phyloP scores from a whole-genome alignment of 305 asterid genomes.

The Fraxinus ornus region DNA sequence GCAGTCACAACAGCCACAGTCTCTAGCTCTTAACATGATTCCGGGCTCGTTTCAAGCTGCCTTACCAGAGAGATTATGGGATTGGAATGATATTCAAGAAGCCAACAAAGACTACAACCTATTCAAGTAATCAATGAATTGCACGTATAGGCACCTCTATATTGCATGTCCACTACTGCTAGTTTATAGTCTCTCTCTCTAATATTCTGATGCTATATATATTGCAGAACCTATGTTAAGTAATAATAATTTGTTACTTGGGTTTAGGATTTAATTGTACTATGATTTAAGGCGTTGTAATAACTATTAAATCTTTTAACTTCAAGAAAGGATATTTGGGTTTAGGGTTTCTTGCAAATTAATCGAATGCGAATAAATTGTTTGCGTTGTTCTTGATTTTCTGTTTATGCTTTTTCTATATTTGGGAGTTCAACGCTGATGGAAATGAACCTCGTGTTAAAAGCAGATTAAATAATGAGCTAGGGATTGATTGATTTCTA shows the following conservation, averaged over 20 bases:
- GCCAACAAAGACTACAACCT: constrained; percentile 48
- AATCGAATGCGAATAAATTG: background rate
- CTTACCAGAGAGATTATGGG: constrained; percentile 65
- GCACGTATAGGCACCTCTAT: constrained; percentile 1
- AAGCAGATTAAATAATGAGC: background rate
- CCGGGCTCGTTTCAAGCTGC: constrained; percentile 35
- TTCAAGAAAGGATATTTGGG: background rate
- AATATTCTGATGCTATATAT: constrained; percentile 8
- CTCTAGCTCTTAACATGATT: constrained; percentile 14
- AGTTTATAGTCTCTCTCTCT: constrained; percentile 3
- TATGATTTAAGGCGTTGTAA: constrained; percentile 7
- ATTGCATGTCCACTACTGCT: constrained; percentile 26
- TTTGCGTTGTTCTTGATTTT: background rate
- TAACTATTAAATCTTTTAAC: background rate
- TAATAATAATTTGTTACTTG: constrained; percentile 9
- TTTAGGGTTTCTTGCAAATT: background rate
- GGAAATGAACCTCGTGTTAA: background rate
- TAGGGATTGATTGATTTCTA: background rate
- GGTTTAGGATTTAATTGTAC: background rate
- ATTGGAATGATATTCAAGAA: constrained; percentile 56
- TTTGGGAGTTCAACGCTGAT: background rate
- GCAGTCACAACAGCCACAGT: constrained; percentile 32
- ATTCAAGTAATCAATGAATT: constrained; percentile 42
- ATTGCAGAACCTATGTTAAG: background rate
- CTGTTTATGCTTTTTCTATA: background rate